Evolutionary conservation across 805 yeast genomes (phyloP).

Genomic region (Saturnispora kantuleensis): DNA sequence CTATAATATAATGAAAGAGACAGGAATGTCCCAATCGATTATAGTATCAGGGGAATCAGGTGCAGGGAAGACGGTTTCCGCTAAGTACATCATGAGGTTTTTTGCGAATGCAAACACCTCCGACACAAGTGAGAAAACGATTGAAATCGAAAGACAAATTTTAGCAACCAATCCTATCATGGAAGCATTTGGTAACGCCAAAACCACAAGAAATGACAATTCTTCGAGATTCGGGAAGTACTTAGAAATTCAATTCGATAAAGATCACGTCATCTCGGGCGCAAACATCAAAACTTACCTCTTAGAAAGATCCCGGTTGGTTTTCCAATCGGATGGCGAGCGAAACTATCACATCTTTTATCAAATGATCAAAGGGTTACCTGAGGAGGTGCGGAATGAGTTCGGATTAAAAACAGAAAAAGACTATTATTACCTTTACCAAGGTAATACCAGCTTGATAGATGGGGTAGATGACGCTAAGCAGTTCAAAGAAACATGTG

Average conservation of each 20-base stretch:
- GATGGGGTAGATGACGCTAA: constrained; percentile 70
- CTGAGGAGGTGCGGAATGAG: constrained; percentile 42
- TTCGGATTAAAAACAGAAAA: constrained; percentile 54
- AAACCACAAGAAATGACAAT: constrained; percentile 92
- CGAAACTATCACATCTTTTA: constrained; percentile 93
- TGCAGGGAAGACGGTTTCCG: constrained; percentile 97
- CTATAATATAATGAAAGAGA: constrained; percentile 82
- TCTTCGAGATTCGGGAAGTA: constrained; percentile 97
- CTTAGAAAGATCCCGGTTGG: constrained; percentile 87
- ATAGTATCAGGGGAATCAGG: constrained; percentile 99
- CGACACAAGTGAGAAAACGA: constrained; percentile 46
- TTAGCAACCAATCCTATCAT: constrained; percentile 94
- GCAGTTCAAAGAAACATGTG: constrained; percentile 67
- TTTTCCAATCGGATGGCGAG: constrained; percentile 79
- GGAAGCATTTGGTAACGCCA: constrained; percentile 98
- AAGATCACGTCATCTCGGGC: constrained; percentile 71
- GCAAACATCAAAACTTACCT: constrained; percentile 89
- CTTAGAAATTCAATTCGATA: constrained; percentile 78
- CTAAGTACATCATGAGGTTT: constrained; percentile 94
- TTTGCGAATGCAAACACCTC: constrained; percentile 68
- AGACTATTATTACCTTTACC: constrained; percentile 74
- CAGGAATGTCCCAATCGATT: constrained; percentile 79
- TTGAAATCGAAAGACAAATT: constrained; percentile 80
- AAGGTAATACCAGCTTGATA: constrained; percentile 66
- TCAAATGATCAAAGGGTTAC: constrained; percentile 71